These are phyloP conservation scores for Penicillium crustosum DNA, from an alignment of 2,329 filamentous ascomycete species.

Conservation along the genomic window DNA sequence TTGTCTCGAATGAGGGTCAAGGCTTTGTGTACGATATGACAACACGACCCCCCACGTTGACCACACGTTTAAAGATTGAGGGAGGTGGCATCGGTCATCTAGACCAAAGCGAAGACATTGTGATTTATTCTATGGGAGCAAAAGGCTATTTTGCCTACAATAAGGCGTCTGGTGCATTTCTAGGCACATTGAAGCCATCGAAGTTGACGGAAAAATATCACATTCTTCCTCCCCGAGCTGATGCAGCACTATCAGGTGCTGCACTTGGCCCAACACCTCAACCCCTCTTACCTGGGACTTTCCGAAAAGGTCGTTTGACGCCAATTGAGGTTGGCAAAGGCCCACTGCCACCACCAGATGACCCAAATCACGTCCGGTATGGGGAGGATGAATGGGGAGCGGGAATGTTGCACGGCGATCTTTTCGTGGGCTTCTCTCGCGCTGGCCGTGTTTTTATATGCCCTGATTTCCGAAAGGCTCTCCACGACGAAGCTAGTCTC, in stretches of 20 bases:
- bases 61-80: constrained; percentile 41
- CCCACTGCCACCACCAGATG: constrained; percentile 24
- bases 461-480: constrained; percentile 43
- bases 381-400: constrained; percentile 51
- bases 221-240: constrained; percentile 30
- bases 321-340: constrained; percentile 31
- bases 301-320: constrained; percentile 28
- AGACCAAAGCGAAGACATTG: constrained; percentile 43
- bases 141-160: constrained; percentile 46
- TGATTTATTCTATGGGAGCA: constrained; percentile 48
- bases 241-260: constrained; percentile 21
- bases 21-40: constrained; percentile 50
- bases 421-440: constrained; percentile 48
- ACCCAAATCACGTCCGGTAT: constrained; percentile 28
- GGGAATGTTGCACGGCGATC: constrained; percentile 44
- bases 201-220: constrained; percentile 36
- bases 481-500: constrained; percentile 30
- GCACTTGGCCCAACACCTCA: constrained; percentile 24
- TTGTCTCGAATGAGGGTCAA: constrained; percentile 46
- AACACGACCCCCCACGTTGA: constrained; percentile 34
- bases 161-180: constrained; percentile 40
- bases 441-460: constrained; percentile 48
- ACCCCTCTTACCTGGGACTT: constrained; percentile 17
- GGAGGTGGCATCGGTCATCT: constrained; percentile 47
- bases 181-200: constrained; percentile 43